Evolutionary conservation across 176 grass and related monocot species (phyloP).

Genomic region (Eleusine coracana): DNA sequence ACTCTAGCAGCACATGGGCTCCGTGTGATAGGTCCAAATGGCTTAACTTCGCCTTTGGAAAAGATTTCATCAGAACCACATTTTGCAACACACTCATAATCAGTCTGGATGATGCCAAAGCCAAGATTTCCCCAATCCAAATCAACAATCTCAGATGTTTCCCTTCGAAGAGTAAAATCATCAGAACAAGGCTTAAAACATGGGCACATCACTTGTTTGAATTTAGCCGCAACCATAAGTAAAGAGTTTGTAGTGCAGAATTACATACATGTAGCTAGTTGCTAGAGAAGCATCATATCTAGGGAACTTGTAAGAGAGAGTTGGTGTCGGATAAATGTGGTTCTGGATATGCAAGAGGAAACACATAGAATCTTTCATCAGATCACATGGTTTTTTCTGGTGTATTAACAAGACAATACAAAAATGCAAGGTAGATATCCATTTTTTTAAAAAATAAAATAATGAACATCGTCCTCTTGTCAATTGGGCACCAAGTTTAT

Average conservation of each 20-base stretch:
- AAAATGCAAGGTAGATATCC: no score
- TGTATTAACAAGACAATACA: no score
- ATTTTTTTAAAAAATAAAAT: no score
- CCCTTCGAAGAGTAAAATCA: conserved; percentile 39
- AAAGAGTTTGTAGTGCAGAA: background rate
- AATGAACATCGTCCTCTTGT: no score
- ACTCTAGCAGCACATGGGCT: conserved; percentile 79
- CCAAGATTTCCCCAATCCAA: conserved; percentile 86
- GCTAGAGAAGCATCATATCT: conserved; percentile 50
- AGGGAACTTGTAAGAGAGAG: conserved; percentile 34
- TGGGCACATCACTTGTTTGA: background rate
- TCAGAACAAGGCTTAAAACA: background rate
- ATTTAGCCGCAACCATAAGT: background rate
- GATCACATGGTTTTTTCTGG: no score
- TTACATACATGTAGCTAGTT: conserved; percentile 60
- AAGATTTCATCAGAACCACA: conserved; percentile 67
- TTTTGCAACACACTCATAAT: conserved; percentile 74
- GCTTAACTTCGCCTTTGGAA: conserved; percentile 65
- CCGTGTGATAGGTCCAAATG: conserved; percentile 66
- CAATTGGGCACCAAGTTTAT: no score
- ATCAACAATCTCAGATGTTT: conserved; percentile 47
- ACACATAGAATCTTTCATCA: background rate
- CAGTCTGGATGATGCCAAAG: conserved; percentile 66
- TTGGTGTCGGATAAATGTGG: conserved; percentile 40
- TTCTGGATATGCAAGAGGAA: conserved; percentile 47